Percentiles rank a stretch among this genome's conserved stretches.
phyloP scores from a whole-genome alignment of 192 early-diverging fungal genomes.

The Backusella westeae region DNA sequence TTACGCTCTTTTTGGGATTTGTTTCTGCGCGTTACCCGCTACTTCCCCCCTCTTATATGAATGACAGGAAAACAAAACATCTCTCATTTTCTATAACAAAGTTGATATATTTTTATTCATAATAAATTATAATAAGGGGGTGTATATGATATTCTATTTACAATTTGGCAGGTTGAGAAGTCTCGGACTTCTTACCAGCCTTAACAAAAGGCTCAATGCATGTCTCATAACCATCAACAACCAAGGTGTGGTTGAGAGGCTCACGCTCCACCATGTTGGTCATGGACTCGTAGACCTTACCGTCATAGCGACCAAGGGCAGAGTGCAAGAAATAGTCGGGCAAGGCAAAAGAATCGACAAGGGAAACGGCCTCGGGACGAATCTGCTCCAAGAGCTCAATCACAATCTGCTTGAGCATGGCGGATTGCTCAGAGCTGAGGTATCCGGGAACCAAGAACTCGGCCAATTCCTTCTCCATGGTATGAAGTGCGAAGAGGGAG shows the following conservation, averaged over 20 bases:
- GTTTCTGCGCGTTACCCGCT: neutral
- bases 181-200: conserved; percentile 19
- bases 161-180: conserved; percentile 17
- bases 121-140: neutral
- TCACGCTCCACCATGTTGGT: conserved; percentile 72
- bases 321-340: conserved; percentile 77
- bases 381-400: conserved; percentile 60
- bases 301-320: conserved; percentile 73
- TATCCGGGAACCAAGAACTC: conserved; percentile 60
- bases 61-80: neutral
- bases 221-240: conserved; percentile 56
- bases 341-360: conserved; percentile 79
- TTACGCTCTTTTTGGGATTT: neutral
- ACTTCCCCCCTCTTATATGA: too few relatives aligned
- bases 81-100: neutral
- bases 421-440: conserved; percentile 47
- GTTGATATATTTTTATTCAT: neutral
- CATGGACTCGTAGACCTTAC: conserved; percentile 78
- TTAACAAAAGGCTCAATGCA: conserved; percentile 37
- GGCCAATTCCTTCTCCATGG: conserved; percentile 68
- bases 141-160: conserved; percentile 11
- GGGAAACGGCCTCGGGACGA: conserved; percentile 70
- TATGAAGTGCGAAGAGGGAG: conserved; percentile 57
- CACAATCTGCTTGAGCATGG: conserved; percentile 49
- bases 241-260: conserved; percentile 69